Base-by-base conservation (phyloP, 495 filamentous ascomycete species). In the Astrocystis sublimbata region DNA sequence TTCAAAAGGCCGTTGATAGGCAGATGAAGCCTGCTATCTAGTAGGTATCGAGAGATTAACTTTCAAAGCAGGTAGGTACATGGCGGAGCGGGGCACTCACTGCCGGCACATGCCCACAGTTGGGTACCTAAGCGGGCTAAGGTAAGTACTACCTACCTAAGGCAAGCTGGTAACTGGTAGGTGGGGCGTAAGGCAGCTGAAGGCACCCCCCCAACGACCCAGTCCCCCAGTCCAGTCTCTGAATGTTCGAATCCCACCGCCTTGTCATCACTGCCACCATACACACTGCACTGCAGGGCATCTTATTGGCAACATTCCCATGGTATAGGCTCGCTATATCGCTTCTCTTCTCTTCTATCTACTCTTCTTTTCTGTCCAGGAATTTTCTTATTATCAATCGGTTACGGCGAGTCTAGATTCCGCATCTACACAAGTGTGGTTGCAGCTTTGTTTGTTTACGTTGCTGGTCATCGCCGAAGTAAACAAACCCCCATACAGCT, bases 401-500 rank as follows among this genome's bases (percentile, higher is more conserved):
- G 47, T 17, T 26, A 19, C 26, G 28, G 9, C n/a, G 36, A 35
- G 41, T 6, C 26, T 13, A 6, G 17, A 17, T 30, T 35, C n/a
- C 45, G n/a, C 49, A 43, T 6, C 45, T 23, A 28, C 13, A 38
- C 21, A 43, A 12, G 21, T 40, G 36, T 53, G 28, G 21, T n/a
- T 33, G 58, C 17, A 13, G 47, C 38, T 61, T 52, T 60, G 58
- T 61, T 52, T 60, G 58, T 60, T 51, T 43, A 53, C 47, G 38
- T 53, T 61, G 49, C 38, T 60, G 19, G 33, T 35, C 30, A 13
- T 35, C 58, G 31, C 19, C 7, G 17, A 61, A 61, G 58, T 61
- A 61, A 61, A 60, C 58, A 60, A 61, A 61, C 46, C 58, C 43
- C 15, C n/a, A 24, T 46, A 31, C 58, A 42, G n/a, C n/a, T n/a